phyloP scores from a whole-genome alignment of 2,329 filamentous ascomycete genomes.

The Chaetothyriales sp. region DNA sequence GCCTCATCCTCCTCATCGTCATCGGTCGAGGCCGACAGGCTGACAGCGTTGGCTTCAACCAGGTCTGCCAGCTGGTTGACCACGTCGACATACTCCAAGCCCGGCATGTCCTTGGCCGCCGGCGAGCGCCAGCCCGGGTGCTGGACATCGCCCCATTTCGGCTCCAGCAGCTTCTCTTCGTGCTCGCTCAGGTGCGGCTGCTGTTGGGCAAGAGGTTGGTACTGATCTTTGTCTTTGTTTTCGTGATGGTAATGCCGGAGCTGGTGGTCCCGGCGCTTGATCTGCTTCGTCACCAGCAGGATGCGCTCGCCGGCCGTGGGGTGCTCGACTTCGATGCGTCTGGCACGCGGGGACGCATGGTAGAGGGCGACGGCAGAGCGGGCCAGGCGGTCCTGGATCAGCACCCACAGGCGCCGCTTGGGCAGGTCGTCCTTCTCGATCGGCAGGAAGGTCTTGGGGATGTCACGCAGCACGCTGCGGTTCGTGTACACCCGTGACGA shows the following conservation, averaged over 20 bases:
- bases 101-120: conserved; percentile 54
- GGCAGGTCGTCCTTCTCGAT: conserved; percentile 67
- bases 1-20: conserved; percentile 22
- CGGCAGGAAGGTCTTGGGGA: conserved; percentile 76
- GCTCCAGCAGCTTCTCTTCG: conserved; percentile 20
- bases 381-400: conserved; percentile 58
- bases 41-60: conserved; percentile 86
- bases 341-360: conserved; percentile 55
- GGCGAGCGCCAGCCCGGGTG: conserved; percentile 85
- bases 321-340: conserved; percentile 26
- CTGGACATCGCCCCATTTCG: conserved; percentile 67
- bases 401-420: conserved; percentile 53
- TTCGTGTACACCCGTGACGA: conserved; percentile 74
- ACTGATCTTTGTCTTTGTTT: not conserved
- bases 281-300: conserved; percentile 7
- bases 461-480: conserved; percentile 59
- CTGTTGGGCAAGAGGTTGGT: not conserved
- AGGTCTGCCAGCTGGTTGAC: conserved; percentile 73
- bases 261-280: conserved; percentile 10
- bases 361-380: conserved; percentile 70
- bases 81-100: conserved; percentile 71
- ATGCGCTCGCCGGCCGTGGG: conserved; percentile 8
- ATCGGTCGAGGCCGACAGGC: conserved; percentile 48
- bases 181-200: conserved; percentile 8
- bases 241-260: not conserved